Base-by-base conservation (phyloP, 208 protist species). In the Crithidia acanthocephali region DNA sequence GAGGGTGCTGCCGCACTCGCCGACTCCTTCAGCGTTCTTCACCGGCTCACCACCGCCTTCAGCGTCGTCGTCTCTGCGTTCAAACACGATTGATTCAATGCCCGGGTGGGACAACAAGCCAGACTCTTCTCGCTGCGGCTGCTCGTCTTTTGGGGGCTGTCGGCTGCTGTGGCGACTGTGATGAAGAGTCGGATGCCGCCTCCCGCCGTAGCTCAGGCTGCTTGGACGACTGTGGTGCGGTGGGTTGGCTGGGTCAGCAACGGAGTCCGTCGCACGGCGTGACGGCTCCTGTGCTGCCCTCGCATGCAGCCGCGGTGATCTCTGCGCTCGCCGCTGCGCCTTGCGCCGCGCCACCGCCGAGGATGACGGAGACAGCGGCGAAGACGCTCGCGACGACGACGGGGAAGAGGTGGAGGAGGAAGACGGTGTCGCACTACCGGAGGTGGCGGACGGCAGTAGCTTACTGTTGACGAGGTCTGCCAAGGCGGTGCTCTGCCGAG, bases 391-490 rank as follows among this genome's bases (percentile, higher is more conserved):
- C 35, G 20, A 27, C 6, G 6, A 33, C 4, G 55, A 44, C 32
- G 6, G 3, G 11, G 44, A 52, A 7, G 42, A 11, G 37, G 44
- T 45, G 22, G 33, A 45, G 22, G 42, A 18, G 11, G 16, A 33
- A 33, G 59, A 35, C 23, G 25, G 52, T n/a, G 30, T 40, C 22
- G 33, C 23, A 4, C 3, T 0, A 50, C 18, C 22, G 7, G 25
- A 32, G 22, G 20, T 25, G 13, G 18, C 11, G 13, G 57, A 62
- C 7, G 7, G 4, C 10, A 15, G 20, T 7, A n/a, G 35, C 44
- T 11, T 27, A 25, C 59, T 64, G 22, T 33, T 64, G 27, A 64
- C 59, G 22, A 52, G 20, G 53, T 25, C 53, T 18, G 28, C 8
- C 18, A 18, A 5, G n/a, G 51, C 28, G 44, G 35, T 11, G 35